These are phyloP conservation scores for Hericium erinaceus DNA, from an alignment of 768 basidiomycete species.

Conservation along the genomic window DNA sequence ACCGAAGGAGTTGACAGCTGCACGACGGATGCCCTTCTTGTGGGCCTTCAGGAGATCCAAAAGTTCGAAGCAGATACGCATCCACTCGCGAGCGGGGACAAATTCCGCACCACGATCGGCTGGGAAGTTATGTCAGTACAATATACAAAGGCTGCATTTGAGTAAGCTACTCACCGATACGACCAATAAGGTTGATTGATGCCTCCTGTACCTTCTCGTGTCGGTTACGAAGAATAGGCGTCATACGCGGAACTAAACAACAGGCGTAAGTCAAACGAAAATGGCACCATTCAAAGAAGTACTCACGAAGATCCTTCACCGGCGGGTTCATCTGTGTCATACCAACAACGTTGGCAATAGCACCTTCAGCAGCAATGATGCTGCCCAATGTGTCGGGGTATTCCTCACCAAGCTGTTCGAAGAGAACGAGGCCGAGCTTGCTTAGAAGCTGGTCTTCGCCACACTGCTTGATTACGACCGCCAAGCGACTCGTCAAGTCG, in stretches of 20 bases:
- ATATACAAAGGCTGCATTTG: not conserved
- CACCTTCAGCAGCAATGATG: slow-evolving; percentile 97
- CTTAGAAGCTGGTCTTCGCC: slow-evolving; percentile 93
- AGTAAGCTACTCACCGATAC: slow-evolving; percentile 51
- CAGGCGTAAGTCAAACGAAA: not conserved
- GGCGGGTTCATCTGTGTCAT: slow-evolving; percentile 99
- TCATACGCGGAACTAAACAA: slow-evolving; percentile 89
- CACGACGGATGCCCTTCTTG: slow-evolving; percentile 97
- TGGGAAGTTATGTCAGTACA: slow-evolving; percentile 14
- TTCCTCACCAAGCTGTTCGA: slow-evolving; percentile 98
- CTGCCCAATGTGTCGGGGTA: slow-evolving; percentile 98
- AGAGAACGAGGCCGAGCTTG: slow-evolving; percentile 93
- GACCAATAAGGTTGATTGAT: slow-evolving; percentile 98
- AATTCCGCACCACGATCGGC: slow-evolving; percentile 99
- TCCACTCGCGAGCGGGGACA: slow-evolving; percentile 98
- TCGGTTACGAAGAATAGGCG: slow-evolving; percentile 96
- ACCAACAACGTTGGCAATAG: slow-evolving; percentile 98
- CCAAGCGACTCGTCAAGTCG: slow-evolving; percentile 92
- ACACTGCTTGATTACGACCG: slow-evolving; percentile 97
- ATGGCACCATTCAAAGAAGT: not conserved
- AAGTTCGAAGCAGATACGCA: slow-evolving; percentile 99
- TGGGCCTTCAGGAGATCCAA: slow-evolving; percentile 96
- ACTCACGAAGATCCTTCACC: slow-evolving; percentile 95
- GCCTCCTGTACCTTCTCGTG: slow-evolving; percentile 99
- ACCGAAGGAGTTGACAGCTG: slow-evolving; percentile 98